Evolutionary conservation across 768 basidiomycete species (phyloP).

Genomic region (Mycena rebaudengoi): DNA sequence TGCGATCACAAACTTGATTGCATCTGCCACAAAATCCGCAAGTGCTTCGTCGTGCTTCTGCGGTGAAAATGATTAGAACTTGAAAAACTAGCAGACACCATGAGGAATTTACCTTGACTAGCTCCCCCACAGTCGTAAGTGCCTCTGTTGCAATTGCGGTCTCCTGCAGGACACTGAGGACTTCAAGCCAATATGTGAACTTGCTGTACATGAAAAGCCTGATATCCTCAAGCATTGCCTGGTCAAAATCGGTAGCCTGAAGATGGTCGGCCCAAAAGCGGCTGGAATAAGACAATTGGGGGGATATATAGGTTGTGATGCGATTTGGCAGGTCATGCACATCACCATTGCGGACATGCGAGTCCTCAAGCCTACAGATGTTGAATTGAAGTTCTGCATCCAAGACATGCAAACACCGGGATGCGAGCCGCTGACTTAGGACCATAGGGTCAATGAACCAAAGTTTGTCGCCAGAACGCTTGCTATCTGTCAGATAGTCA

Average conservation of each 20-base stretch:
- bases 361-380: constrained; percentile 22
- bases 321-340: neutral
- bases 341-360: constrained; percentile 9
- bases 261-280: constrained; percentile 20
- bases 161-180: constrained; percentile 12
- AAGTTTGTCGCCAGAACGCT: no score
- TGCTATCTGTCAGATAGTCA: no score
- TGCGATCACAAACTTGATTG: constrained; percentile 14
- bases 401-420: constrained; percentile 14
- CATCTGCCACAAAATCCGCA: constrained; percentile 4
- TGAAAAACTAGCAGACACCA: neutral
- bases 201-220: constrained; percentile 1
- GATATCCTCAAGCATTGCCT: neutral
- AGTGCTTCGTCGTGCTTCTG: neutral
- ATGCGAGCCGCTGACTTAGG: no score
- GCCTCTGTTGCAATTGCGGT: neutral
- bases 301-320: neutral
- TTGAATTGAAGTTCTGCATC: constrained; percentile 21
- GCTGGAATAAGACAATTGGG: constrained; percentile 15
- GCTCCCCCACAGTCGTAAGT: neutral
- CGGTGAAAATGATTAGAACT: neutral
- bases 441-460: no score
- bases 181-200: constrained; percentile 30
- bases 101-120: neutral
- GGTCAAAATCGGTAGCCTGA: neutral